Conservation (phyloP, 768 basidiomycete species). For the Lentinula sp. region DNA sequence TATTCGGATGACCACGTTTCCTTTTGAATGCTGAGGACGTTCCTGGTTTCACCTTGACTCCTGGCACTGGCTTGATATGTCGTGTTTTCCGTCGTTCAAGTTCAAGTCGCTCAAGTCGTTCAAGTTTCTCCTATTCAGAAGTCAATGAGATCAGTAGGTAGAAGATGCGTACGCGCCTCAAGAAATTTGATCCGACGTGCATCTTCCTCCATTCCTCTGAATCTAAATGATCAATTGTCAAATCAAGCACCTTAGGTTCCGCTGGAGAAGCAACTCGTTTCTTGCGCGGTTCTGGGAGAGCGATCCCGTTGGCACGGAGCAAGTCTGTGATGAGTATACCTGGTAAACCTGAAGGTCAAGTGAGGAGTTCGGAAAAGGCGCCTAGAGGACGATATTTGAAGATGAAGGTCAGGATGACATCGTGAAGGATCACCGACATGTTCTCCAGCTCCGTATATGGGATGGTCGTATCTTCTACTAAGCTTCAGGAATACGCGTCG, state of each 20-base stretch:
- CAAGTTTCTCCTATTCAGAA: neutral
- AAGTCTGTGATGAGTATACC: neutral
- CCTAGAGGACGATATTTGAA: constrained; percentile 2
- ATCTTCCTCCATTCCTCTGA: neutral
- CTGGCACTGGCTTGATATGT: neutral
- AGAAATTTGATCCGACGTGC: neutral
- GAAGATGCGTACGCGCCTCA: neutral
- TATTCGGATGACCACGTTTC: too few species aligned
- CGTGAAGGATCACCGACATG: neutral
- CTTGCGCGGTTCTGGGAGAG: neutral
- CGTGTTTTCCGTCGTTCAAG: neutral
- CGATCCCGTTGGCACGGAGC: constrained; percentile 1
- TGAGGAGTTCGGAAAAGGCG: neutral
- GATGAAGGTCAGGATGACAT: neutral
- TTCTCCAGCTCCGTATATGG: neutral
- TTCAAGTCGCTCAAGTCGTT: neutral
- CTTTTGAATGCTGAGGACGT: neutral
- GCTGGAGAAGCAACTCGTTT: neutral
- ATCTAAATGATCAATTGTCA: neutral
- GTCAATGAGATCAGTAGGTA: neutral
- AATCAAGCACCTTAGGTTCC: neutral
- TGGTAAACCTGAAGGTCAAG: neutral
- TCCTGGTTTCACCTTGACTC: neutral
- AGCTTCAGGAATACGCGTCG: neutral
- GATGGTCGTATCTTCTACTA: neutral